phyloP scores from a whole-genome alignment of 208 protist species.

The Crithidia bombi region DNA sequence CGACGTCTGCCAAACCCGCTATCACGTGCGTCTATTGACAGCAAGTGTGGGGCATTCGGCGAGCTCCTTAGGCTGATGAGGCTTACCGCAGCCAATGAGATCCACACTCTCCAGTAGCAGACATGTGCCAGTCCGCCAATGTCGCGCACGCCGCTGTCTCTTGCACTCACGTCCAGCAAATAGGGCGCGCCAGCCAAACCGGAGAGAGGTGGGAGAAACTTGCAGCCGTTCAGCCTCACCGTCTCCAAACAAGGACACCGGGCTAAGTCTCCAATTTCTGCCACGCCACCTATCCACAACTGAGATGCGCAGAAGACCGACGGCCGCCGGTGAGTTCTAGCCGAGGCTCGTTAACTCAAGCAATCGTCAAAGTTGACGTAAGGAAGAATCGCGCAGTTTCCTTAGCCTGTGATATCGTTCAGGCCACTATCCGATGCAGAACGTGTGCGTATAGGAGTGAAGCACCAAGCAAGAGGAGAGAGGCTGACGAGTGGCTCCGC shows the following conservation, averaged over 20 bases:
- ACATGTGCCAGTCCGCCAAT: neutral
- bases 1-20: too few relatives aligned
- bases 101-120: neutral
- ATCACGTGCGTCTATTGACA: too few relatives aligned
- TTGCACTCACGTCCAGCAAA: neutral
- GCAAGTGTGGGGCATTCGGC: too few relatives aligned
- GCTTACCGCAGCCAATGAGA: neutral
- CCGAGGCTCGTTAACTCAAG: too few relatives aligned
- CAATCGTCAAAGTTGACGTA: too few relatives aligned
- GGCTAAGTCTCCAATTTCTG: neutral
- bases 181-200: neutral
- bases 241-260: neutral
- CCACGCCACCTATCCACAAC: neutral
- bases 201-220: neutral
- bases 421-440: too few relatives aligned
- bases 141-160: neutral
- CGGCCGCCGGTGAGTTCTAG: neutral
- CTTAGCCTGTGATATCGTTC: too few relatives aligned
- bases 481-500: too few relatives aligned
- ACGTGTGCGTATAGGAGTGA: too few relatives aligned
- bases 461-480: too few relatives aligned
- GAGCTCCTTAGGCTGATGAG: too few relatives aligned
- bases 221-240: neutral
- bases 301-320: neutral
- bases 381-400: too few relatives aligned